Percentiles rank a stretch among this genome's conserved stretches.
Conservation (phyloP, 2,329 filamentous ascomycete genomes). For the Xylaria sp. region DNA sequence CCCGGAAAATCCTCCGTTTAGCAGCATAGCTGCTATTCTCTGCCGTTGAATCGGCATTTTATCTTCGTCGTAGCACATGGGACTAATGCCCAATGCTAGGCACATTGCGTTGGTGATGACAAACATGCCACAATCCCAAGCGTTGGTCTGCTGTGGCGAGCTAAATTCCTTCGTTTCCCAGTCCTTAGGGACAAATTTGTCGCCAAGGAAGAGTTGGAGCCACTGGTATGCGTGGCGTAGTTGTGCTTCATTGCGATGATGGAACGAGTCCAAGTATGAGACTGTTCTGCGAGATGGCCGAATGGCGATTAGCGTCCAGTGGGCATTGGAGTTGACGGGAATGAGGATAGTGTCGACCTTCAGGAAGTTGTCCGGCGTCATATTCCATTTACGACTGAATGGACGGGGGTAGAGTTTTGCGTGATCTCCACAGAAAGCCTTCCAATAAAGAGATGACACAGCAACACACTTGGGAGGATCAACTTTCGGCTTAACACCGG, state of each 20-base stretch:
- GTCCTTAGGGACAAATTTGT: conserved; percentile 64
- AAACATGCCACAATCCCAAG: conserved; percentile 81
- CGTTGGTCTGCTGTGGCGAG: conserved; percentile 70
- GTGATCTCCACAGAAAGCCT: conserved; percentile 63
- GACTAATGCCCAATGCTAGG: conserved; percentile 63
- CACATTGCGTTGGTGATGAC: conserved; percentile 78
- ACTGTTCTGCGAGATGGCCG: conserved; percentile 69
- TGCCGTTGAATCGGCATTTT: conserved; percentile 70
- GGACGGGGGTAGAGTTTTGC: conserved; percentile 55
- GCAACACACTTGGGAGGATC: conserved; percentile 69
- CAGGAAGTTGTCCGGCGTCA: conserved; percentile 70
- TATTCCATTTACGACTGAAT: conserved; percentile 58
- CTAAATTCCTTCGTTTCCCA: conserved; percentile 66
- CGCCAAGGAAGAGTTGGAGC: conserved; percentile 65
- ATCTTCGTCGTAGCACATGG: conserved; percentile 58
- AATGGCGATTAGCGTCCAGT: conserved; percentile 79
- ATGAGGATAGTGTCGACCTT: conserved; percentile 74
- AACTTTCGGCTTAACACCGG: conserved; percentile 60
- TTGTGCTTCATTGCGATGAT: conserved; percentile 54
- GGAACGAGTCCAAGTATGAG: conserved; percentile 76
- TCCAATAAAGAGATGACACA: conserved; percentile 74
- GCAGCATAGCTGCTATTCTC: conserved; percentile 70
- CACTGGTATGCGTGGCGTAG: conserved; percentile 60
- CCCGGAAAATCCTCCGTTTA: conserved; percentile 73
- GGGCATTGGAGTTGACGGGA: conserved; percentile 70